These are phyloP conservation scores for Amauroascus verrucosus DNA, from an alignment of 2,329 filamentous ascomycete species.

Conservation along the genomic window DNA sequence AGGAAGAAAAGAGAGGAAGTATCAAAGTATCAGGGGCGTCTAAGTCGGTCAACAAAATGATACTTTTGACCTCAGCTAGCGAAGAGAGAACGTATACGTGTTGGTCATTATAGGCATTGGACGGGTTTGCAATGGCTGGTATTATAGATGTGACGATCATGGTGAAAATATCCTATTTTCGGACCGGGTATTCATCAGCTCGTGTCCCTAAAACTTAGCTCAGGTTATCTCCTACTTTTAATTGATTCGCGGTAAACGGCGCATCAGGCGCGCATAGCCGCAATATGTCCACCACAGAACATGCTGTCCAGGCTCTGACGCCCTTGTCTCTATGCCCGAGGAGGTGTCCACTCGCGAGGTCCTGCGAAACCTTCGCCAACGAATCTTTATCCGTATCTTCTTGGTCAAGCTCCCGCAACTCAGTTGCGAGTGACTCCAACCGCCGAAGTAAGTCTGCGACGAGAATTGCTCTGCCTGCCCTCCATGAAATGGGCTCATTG, in stretches of 20 bases:
- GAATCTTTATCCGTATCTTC: constrained; percentile 75
- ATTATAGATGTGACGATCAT: constrained; percentile 76
- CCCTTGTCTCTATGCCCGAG: constrained; percentile 87
- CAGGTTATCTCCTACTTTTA: constrained; percentile 56
- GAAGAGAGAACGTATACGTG: constrained; percentile 86
- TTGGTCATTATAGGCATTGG: constrained; percentile 82
- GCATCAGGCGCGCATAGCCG: constrained; percentile 89
- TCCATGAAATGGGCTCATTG: constrained; percentile 80
- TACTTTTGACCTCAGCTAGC: constrained; percentile 85
- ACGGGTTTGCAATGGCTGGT: constrained; percentile 73
- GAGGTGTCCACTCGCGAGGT: constrained; percentile 71
- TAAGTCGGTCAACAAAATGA: constrained; percentile 81
- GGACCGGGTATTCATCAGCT: constrained; percentile 13
- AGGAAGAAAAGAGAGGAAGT: constrained; percentile 69
- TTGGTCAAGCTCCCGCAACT: constrained; percentile 78
- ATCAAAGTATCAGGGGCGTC: constrained; percentile 71
- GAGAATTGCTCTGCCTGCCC: constrained; percentile 77
- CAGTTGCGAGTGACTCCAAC: constrained; percentile 67
- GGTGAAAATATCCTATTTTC: constrained; percentile 72
- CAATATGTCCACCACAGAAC: constrained; percentile 86
- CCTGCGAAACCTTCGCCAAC: constrained; percentile 71
- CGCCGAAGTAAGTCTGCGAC: constrained; percentile 72
- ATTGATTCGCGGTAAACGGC: constrained; percentile 78
- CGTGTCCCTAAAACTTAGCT: background rate
- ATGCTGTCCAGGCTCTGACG: constrained; percentile 77